Evolutionary conservation across 164 flowering plant genomes (phyloP), one percentile per base, ranked within the genome.

Genomic region (Nymphaea colorata): DNA sequence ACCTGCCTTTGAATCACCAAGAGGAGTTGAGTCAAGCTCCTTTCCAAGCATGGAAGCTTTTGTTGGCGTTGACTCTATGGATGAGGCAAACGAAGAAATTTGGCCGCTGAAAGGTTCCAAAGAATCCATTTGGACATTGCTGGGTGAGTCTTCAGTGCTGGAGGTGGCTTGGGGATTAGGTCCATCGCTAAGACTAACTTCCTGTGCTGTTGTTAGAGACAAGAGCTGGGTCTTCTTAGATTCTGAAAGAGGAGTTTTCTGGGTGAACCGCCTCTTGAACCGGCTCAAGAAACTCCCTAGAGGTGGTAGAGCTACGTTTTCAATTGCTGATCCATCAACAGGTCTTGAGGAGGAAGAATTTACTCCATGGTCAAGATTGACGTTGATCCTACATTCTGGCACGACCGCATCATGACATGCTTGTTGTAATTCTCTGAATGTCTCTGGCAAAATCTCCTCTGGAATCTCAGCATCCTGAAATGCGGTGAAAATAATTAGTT

Each of bases 221-320:
- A 64, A 60, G 17, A 74, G 53, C 12, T 18, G 65, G 7, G 67
- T 61, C 3, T 78, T 76, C 51, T 70, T 73, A 55, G 74, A 61
- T 64, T 66, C 72, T 62, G 6, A 60, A 8, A 66, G 43, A 4
- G 73, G 62, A 61, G 42, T 59, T 66, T 64, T 81, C 59, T 72
- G 59, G 2, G 85, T 79, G 66, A 89, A 87, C 3, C 69, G 71
- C 71, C 71, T 79, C 66, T 45, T 65, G 67, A 89, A 87, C 57
- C 6, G 55, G 55, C 55, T 47, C 7, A 47, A 47, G 55, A 47
- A 47, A 47, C 11, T 6, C 55, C 55, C 3, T 2, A 4, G 55
- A 47, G 3, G 55, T 47, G 7, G 55, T 6, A 7, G 11, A 47
- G 7, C 12, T 6, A 47, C 55, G 36, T 25, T 25, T 47, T 47